Evolutionary conservation across 2,329 filamentous ascomycete species (phyloP), one percentile per base, ranked within the genome.

Genomic region (Xenoacremonium recifei): DNA sequence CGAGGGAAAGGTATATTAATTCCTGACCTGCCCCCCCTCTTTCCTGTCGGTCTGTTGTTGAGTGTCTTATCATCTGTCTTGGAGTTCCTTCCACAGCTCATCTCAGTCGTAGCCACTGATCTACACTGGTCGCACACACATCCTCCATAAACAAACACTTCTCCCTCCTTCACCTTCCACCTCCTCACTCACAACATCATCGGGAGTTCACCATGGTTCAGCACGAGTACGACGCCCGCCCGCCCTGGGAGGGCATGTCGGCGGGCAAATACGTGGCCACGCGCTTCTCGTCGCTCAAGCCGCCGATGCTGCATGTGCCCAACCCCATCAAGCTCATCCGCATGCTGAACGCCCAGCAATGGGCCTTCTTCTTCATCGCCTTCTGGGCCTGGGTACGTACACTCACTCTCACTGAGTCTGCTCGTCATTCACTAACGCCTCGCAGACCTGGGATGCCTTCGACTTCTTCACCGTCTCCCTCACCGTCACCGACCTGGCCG

Each of bases 391-490:
- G 77, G 77, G 76, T 78, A 61, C 38, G 70, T 58, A n/a, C n/a
- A n/a, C n/a, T n/a, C n/a, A n/a, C n/a, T n/a, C n/a, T n/a, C n/a
- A n/a, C n/a, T n/a, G n/a, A n/a, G n/a, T n/a, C n/a, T n/a, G n/a
- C n/a, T n/a, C n/a, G n/a, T n/a, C n/a, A n/a, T n/a, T n/a, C n/a
- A n/a, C 17, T 39, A 20, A 43, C 48, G 15, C 2, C 32, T 4
- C 13, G 9, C 20, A 80, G 77, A 75, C 75, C 1, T 81, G 77
- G 78, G 79, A 84, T 55, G 71, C 80, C 4, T 84, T 84, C 50
- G 82, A 85, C 60, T 85, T 84, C 66, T 82, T 83, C 60, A 82
- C 79, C 34, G 80, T 84, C 19, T 80, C 77, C 2, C 66, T 85
- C 33, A 81, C 78, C 1, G 68, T 82, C 13, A 73, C 66, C 11